A percentile compares a stretch with the other conserved stretches of the same genome.
These are phyloP conservation scores for Dovyalis caffra DNA, from an alignment of 345 rosid genomes.

Conservation along the genomic window DNA sequence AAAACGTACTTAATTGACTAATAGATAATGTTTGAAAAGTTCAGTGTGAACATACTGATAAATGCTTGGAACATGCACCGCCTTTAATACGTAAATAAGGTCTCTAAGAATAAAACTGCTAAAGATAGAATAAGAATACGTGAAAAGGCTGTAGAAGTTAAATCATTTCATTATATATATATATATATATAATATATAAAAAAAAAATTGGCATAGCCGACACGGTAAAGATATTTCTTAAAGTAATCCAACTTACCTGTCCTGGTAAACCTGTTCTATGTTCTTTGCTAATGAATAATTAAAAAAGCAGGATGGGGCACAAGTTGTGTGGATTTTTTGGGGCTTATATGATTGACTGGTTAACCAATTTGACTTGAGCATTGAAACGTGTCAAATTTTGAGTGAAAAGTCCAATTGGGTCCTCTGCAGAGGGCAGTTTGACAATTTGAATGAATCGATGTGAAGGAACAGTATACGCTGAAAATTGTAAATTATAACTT, in stretches of 20 bases:
- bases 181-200: too few relatives aligned
- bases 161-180: too few relatives aligned
- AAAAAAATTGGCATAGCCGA: too few relatives aligned
- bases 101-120: too few relatives aligned
- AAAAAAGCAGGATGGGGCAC: slow-evolving; percentile 15
- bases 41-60: too few relatives aligned
- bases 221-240: too few relatives aligned
- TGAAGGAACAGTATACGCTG: background rate
- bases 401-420: background rate
- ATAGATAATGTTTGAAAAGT: too few relatives aligned
- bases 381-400: background rate
- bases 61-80: too few relatives aligned
- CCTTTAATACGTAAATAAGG: too few relatives aligned
- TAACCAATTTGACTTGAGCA: background rate
- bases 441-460: background rate
- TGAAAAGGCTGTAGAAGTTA: too few relatives aligned
- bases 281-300: background rate
- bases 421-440: background rate
- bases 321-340: background rate
- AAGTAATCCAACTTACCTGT: background rate
- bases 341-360: background rate
- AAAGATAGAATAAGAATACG: too few relatives aligned
- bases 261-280: background rate
- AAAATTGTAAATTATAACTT: background rate
- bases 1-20: too few relatives aligned